Evolutionary conservation across 257 asterid genomes (phyloP).

Genomic region (Knoxia roxburghii): DNA sequence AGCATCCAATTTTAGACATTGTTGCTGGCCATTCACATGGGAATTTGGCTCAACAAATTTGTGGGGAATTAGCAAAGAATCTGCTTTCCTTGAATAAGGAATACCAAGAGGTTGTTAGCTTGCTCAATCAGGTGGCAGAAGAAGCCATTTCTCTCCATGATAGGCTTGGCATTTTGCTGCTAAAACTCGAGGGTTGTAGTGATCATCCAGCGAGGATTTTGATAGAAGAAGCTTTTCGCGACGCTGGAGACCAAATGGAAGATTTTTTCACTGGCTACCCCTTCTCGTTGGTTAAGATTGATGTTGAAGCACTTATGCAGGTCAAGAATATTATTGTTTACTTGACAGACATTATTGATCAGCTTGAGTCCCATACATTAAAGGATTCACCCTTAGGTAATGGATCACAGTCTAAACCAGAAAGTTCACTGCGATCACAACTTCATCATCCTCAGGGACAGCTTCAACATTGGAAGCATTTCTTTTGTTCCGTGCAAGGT

Average conservation of each 20-base stretch:
- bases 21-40: background rate
- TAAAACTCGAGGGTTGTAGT: no score
- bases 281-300: background rate
- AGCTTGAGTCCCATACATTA: background rate
- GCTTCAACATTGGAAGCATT: no score
- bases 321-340: background rate
- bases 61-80: background rate
- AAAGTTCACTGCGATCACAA: background rate
- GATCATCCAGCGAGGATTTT: background rate
- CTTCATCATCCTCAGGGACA: background rate
- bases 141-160: background rate
- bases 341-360: background rate
- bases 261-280: background rate
- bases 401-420: background rate
- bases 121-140: background rate
- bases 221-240: no score
- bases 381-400: no score
- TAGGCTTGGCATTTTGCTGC: background rate
- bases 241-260: background rate
- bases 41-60: background rate
- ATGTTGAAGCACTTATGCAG: background rate
- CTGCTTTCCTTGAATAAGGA: background rate
- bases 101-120: background rate
- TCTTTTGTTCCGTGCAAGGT: background rate
- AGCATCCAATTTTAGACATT: background rate